Percentiles rank a stretch among this genome's conserved stretches.
Evolutionary conservation across 2,329 filamentous ascomycete genomes (phyloP).

Genomic region (Dactylonectria macrodidyma): DNA sequence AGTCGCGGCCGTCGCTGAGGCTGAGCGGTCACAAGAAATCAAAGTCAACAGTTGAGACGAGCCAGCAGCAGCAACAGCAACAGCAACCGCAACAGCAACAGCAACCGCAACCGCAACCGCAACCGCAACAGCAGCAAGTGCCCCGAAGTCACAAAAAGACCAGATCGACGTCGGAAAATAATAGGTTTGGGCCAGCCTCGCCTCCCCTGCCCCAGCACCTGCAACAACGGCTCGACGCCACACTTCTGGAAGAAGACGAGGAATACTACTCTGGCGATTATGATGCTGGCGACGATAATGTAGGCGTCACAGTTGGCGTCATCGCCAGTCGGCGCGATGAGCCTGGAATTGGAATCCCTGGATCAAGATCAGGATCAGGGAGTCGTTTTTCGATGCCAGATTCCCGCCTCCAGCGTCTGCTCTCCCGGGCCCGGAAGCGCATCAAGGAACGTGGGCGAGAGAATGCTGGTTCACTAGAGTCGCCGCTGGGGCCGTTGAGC

Average conservation of each 20-base stretch:
- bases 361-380: constrained; percentile 24
- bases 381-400: constrained; percentile 41
- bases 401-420: constrained; percentile 40
- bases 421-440: constrained; percentile 43
- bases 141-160: constrained; percentile 28
- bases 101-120: no score
- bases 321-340: constrained; percentile 9
- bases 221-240: constrained; percentile 36
- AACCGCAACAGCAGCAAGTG: no score
- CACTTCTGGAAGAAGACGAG: constrained; percentile 31
- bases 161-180: constrained; percentile 35
- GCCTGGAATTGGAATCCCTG: not conserved
- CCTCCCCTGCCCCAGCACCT: constrained; percentile 17
- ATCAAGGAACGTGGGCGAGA: constrained; percentile 39
- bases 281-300: not conserved
- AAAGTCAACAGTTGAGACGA: constrained; percentile 21
- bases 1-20: constrained; percentile 39
- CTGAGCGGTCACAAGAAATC: constrained; percentile 33
- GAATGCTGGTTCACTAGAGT: constrained; percentile 1
- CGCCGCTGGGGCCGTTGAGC: constrained; percentile 23
- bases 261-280: constrained; percentile 27
- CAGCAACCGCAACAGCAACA: no score
- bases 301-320: constrained; percentile 23
- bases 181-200: constrained; percentile 31
- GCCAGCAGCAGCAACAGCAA: not conserved